These are phyloP conservation scores for Zymoseptoria passerinii DNA, from an alignment of 2,329 filamentous ascomycete species.

Conservation along the genomic window DNA sequence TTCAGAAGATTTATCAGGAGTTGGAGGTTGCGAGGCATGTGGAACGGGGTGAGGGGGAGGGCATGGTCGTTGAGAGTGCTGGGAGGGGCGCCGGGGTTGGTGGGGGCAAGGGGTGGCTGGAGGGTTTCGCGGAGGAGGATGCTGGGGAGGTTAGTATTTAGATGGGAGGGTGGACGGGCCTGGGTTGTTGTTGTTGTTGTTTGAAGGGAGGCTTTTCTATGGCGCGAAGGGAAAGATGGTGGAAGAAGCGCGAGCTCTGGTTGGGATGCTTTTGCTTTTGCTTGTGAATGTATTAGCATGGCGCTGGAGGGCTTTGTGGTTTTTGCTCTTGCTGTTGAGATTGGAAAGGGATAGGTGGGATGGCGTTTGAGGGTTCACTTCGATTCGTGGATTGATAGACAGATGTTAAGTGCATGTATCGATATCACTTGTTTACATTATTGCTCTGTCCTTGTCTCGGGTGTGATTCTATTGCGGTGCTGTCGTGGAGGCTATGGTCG, in stretches of 20 bases:
- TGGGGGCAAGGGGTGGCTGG: conserved; percentile 37
- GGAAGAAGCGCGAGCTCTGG: not conserved
- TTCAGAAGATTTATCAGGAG: conserved; percentile 78
- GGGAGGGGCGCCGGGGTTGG: conserved; percentile 54
- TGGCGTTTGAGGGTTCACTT: not conserved
- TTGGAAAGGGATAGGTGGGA: not conserved
- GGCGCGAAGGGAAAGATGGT: not conserved
- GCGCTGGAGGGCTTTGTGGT: conserved; percentile 10
- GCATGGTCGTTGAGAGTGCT: conserved; percentile 66
- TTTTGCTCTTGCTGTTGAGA: not conserved
- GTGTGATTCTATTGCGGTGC: too few species aligned
- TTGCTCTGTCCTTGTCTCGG: too few species aligned
- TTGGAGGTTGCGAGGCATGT: conserved; percentile 61
- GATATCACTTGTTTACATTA: not conserved
- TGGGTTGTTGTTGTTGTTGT: not conserved
- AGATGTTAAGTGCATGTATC: not conserved
- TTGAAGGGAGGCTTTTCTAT: not conserved
- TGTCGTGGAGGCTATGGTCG: too few species aligned
- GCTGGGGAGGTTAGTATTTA: conserved; percentile 15
- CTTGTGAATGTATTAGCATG: conserved; percentile 9
- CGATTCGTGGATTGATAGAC: not conserved
- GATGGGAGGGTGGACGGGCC: not conserved
- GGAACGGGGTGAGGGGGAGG: conserved; percentile 63
- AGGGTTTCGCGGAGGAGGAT: conserved; percentile 14
- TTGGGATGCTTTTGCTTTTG: not conserved